Evolutionary conservation across 495 filamentous ascomycete genomes (phyloP).

Genomic region (Penicillium macrosclerotiorum): DNA sequence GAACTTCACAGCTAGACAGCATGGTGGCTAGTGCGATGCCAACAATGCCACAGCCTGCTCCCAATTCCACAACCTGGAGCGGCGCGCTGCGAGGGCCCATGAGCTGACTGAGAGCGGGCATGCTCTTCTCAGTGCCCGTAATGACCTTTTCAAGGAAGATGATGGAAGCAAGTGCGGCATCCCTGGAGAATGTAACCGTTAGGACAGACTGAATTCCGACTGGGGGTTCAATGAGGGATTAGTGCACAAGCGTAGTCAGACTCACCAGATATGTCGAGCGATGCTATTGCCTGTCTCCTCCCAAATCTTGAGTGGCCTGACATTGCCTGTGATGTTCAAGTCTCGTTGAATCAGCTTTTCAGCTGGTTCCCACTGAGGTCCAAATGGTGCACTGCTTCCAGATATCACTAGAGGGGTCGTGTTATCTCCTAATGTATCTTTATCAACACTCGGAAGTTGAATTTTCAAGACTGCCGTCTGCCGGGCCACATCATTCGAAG

Average conservation of each 20-base stretch:
- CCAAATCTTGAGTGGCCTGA: slow-evolving; percentile 52
- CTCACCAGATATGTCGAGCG: slow-evolving; percentile 89
- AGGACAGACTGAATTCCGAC: slow-evolving; percentile 5
- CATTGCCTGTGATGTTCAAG: slow-evolving; percentile 31
- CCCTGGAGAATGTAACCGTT: slow-evolving; percentile 43
- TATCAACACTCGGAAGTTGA: not conserved
- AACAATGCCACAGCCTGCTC: slow-evolving; percentile 81
- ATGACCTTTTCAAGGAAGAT: slow-evolving; percentile 36
- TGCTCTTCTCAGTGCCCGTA: slow-evolving; percentile 8
- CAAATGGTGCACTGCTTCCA: slow-evolving; percentile 54
- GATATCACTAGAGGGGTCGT: slow-evolving; percentile 49
- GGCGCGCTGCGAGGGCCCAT: slow-evolving; percentile 23
- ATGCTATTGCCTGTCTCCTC: slow-evolving; percentile 97
- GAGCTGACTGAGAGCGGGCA: slow-evolving; percentile 25
- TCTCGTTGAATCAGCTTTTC: slow-evolving; percentile 55
- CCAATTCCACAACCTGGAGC: slow-evolving; percentile 70
- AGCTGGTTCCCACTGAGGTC: slow-evolving; percentile 31
- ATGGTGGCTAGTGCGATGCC: slow-evolving; percentile 70
- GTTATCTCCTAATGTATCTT: slow-evolving; percentile 19
- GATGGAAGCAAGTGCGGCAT: slow-evolving; percentile 62
- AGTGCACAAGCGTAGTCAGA: not conserved
- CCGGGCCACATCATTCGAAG: slow-evolving; percentile 19
- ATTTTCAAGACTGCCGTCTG: slow-evolving; percentile 28
- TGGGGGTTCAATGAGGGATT: slow-evolving; percentile 7
- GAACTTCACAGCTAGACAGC: slow-evolving; percentile 51